Evolutionary conservation across 208 protist genomes (phyloP), one percentile per base, ranked within the genome.

Genomic region (Crithidia fasciculata): DNA sequence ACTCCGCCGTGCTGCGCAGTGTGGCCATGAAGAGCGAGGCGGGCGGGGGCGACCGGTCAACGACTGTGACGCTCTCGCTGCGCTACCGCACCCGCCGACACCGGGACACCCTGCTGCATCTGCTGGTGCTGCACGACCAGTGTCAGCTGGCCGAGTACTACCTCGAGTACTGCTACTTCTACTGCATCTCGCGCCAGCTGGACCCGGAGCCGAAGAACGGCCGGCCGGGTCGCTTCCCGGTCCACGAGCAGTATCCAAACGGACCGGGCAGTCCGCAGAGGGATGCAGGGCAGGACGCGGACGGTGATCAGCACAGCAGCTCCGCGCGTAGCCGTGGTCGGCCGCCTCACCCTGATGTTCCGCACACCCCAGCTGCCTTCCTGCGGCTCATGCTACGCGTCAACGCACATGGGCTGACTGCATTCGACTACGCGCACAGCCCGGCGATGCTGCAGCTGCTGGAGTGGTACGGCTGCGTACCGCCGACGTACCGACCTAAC

Each of bases 61-160:
- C 12, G 57, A 47, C 56, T 2, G 56, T 65, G 36, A 50, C 72
- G 56, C 43, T 74, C 52, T 53, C 62, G 37, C 58, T 88, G 36
- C 66, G 62, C 69, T 93, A 89, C 62, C 75, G 73, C 16, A 89
- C 82, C 13, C 76, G 67, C 4, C 72, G 72, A 8, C 79, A 95
- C 65, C 59, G 57, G 16, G 90, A 95, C 71, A 84, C 88, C 8
- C 74, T 93, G 12, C 72, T 95, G 37, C 90, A 95, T 68, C 69
- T 95, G 16, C 80, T 95, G 41, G 90, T 95, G 18, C 83, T 93
- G 54, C 86, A 93, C 73, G 76, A 93, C 59, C 90, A 95, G 63
- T 81, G 84, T 65, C 83, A 88, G 70, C 72, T 95, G 15, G 81
- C 88, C 6, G 84, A 88, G 74, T 95, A 92, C 76, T 95, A 87